Evolutionary conservation across 2,329 filamentous ascomycete genomes (phyloP).

Genomic region (Aphanocladium album): DNA sequence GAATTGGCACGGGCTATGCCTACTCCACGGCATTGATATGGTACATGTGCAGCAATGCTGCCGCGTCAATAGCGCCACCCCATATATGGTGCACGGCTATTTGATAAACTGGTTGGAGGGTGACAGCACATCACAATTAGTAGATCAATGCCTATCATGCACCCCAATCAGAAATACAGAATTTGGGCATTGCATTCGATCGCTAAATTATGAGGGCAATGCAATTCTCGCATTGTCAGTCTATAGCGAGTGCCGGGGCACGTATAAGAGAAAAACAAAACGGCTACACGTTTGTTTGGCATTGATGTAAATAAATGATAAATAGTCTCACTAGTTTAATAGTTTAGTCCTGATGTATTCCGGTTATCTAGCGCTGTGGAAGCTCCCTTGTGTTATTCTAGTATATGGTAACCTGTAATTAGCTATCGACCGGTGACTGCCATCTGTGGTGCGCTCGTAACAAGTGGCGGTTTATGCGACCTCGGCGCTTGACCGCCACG

Average conservation of each 20-base stretch:
- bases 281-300: too few species aligned
- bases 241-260: too few species aligned
- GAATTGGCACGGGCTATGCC: background rate
- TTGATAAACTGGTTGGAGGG: background rate
- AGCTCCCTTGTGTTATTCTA: too few species aligned
- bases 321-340: too few species aligned
- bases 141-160: background rate
- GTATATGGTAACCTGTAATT: too few species aligned
- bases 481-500: background rate
- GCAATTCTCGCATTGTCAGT: too few species aligned
- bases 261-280: too few species aligned
- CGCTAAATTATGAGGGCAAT: too few species aligned
- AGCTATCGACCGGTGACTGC: too few species aligned
- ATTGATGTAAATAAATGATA: too few species aligned
- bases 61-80: background rate
- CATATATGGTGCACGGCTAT: background rate
- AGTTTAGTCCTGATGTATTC: too few species aligned
- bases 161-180: background rate
- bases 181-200: background rate
- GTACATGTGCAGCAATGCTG: background rate
- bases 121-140: background rate
- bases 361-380: too few species aligned
- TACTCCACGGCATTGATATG: background rate
- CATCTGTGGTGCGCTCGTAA: background rate
- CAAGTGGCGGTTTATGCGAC: background rate